Conservation (phyloP, 2,329 filamentous ascomycete species). For the Coleophoma cylindrospora region DNA sequence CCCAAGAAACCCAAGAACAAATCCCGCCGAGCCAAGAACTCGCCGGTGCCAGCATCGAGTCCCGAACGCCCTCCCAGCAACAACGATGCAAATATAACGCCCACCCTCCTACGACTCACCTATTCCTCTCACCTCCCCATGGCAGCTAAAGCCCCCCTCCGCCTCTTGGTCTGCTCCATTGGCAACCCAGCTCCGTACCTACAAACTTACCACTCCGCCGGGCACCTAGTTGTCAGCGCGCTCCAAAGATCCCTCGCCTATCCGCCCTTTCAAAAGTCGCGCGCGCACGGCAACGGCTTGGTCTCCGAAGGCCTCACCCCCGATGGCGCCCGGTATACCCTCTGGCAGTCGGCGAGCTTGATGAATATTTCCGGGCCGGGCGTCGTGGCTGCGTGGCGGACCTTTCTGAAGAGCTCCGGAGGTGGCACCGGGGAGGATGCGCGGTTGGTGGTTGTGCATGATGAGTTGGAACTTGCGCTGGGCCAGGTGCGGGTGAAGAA, state of each 20-base stretch:
- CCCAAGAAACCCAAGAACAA: not conserved
- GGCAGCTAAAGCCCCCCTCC: conserved; percentile 25
- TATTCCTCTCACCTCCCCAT: not conserved
- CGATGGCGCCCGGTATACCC: conserved; percentile 44
- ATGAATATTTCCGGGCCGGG: conserved; percentile 85
- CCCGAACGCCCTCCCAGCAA: not conserved
- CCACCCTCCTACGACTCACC: not conserved
- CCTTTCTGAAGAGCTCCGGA: conserved; percentile 39
- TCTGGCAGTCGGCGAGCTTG: conserved; percentile 68
- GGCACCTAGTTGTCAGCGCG: conserved; percentile 68
- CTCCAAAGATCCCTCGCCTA: conserved; percentile 33
- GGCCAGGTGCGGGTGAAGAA: conserved; percentile 62
- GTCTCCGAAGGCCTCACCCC: conserved; percentile 34
- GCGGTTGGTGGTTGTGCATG: conserved; percentile 74
- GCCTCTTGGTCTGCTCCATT: conserved; percentile 77
- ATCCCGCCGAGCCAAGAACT: not conserved
- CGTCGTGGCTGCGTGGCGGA: conserved; percentile 60
- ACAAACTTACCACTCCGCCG: conserved; percentile 80
- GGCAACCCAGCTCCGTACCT: conserved; percentile 77
- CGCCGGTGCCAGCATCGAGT: not conserved
- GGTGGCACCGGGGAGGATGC: conserved; percentile 27
- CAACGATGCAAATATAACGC: not conserved
- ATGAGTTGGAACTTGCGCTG: conserved; percentile 73
- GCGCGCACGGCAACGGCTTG: conserved; percentile 43
- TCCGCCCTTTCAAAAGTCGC: conserved; percentile 42